Conservation (phyloP, 331 rosid genomes). For the Acacia pycnantha region DNA sequence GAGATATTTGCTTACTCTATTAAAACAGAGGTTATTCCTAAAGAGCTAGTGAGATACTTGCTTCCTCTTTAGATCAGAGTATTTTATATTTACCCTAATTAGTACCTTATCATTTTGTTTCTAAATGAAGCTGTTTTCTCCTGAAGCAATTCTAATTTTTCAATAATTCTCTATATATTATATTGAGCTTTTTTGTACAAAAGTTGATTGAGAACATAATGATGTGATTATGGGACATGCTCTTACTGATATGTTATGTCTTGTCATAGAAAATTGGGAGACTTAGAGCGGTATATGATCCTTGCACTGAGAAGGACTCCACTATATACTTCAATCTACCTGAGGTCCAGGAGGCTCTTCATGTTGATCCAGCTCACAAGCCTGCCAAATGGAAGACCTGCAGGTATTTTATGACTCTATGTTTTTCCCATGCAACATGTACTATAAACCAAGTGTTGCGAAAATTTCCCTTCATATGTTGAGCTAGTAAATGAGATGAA, state of each 20-base stretch:
- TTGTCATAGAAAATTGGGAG: conserved; percentile 54
- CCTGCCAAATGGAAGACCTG: conserved; percentile 78
- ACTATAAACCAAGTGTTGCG: background rate
- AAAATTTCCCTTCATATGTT: background rate
- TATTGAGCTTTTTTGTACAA: background rate
- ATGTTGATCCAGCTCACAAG: conserved; percentile 55
- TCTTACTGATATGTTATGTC: conserved; percentile 24
- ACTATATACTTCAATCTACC: conserved; percentile 71
- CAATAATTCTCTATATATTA: background rate
- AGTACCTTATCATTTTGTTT: background rate
- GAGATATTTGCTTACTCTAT: no score
- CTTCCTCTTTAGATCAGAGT: no score
- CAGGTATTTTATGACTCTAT: conserved; percentile 59
- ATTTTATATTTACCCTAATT: no score
- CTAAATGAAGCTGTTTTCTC: background rate
- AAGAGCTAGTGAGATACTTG: no score
- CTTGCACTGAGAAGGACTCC: conserved; percentile 81
- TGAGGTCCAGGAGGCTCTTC: conserved; percentile 77
- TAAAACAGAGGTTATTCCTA: no score
- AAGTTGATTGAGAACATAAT: background rate
- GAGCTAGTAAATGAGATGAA: background rate
- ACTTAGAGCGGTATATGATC: conserved; percentile 64
- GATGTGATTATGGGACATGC: conserved; percentile 6
- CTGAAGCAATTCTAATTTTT: conserved; percentile 7
- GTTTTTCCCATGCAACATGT: background rate